Evolutionary conservation across 495 filamentous ascomycete genomes (phyloP), one percentile per base, ranked within the genome.

Genomic region (Hypoxylon rickii): DNA sequence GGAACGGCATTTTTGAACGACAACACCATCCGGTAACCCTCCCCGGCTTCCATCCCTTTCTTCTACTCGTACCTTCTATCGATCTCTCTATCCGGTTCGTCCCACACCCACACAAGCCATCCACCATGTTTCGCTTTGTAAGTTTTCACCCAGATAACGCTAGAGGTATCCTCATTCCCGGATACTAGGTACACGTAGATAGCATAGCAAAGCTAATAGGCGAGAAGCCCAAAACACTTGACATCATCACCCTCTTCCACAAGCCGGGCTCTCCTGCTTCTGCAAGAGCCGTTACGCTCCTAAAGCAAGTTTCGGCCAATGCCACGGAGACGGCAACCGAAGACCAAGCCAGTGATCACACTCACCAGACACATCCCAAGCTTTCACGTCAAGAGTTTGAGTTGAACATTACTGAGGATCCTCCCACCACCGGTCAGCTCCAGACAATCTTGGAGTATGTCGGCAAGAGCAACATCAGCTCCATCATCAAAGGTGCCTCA

Each of bases 191-290:
- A 3, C 20, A 3, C 3, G 11, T 19, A 33, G 12, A 18, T 7
- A 13, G 0, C 37, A 31, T 37, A n/a, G 26, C 18, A 15, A 21
- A 41, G 43, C 46, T 62, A 38, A 68, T 44, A 22, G 10, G 43
- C 24, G 15, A 50, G 32, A 63, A 92, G 88, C 80, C 81, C 72
- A 92, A 92, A 83, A 79, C 87, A 57, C 81, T 90, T 73, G 90
- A 97, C 78, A 85, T 96, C 55, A 86, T 98, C 64, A 96, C 92
- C 51, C 87, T 98, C 77, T 98, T 97, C 82, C 93, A 97, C 82
- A 84, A 86, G 60, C 82, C 93, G 18, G 74, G 73, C 33, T 73
- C 79, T 13, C 75, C 84, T 2, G 70, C 83, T 58, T 96, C 90
- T 2, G 77, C 78, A 11, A 83, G 84, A 36, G 82, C 83, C 22